phyloP scores from a whole-genome alignment of 2,329 filamentous ascomycete species.

The Chaetomiaceae sp. region DNA sequence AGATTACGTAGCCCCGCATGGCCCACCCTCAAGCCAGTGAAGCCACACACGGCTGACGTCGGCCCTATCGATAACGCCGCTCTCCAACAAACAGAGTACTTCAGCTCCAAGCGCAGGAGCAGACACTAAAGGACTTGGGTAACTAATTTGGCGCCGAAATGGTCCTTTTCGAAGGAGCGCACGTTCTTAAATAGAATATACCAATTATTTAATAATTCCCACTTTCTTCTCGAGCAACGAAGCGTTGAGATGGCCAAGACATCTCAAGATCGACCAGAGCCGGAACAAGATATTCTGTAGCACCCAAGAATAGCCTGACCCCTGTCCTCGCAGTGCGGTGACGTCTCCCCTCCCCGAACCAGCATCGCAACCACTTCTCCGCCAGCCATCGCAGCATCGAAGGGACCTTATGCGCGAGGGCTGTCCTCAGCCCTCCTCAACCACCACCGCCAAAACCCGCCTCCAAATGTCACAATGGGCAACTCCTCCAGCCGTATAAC shows the following conservation, averaged over 20 bases:
- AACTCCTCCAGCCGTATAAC: conserved; percentile 55
- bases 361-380: not conserved
- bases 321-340: conserved; percentile 7
- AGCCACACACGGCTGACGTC: conserved; percentile 16
- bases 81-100: not conserved
- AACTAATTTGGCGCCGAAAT: too few relatives aligned
- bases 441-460: not conserved
- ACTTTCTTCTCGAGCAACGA: too few relatives aligned
- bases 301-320: not conserved
- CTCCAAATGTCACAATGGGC: conserved; percentile 43
- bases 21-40: conserved; percentile 13
- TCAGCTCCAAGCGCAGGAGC: too few relatives aligned
- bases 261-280: too few relatives aligned
- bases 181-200: too few relatives aligned
- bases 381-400: not conserved
- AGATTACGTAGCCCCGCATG: conserved; percentile 27
- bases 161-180: too few relatives aligned
- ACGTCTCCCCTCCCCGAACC: conserved; percentile 12
- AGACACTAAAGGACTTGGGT: too few relatives aligned
- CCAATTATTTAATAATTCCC: too few relatives aligned
- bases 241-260: too few relatives aligned
- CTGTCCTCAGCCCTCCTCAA: conserved; percentile 1
- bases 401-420: not conserved
- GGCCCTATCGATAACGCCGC: conserved; percentile 23
- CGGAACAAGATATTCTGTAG: not conserved